Base-by-base conservation (phyloP, 495 filamentous ascomycete genomes). In the Hypoxylon perforatum region DNA sequence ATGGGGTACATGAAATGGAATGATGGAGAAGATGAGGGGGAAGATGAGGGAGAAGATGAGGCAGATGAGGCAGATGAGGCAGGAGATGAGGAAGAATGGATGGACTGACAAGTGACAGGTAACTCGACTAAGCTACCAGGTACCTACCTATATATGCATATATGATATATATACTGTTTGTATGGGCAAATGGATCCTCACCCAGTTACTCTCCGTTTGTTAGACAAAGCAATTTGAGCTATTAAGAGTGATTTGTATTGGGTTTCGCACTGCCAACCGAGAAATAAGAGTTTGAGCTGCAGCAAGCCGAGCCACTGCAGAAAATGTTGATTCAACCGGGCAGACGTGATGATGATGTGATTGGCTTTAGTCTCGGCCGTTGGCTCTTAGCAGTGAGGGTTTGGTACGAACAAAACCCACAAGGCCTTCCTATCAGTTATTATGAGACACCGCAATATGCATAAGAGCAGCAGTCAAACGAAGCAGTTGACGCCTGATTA, bases 161-260 rank as follows among this genome's bases (percentile, higher is more conserved):
- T 41, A 41, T 41, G 30, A 41, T 41, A 41, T 11, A n/a, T 41
- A 41, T 17, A 14, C 12, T 38, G 9, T 41, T 41, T 9, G 3
- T 33, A 33, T 33, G 11, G 30, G 30, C 30, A 33, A 1, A 33
- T 9, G 30, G 3, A 33, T 10, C 30, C 30, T 1, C 2, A 33
- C 30, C 30, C n/a, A 47, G 11, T 42, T 51, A 28, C 44, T 15
- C n/a, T 33, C 52, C 38, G 38, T 41, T 45, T 61, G 52, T 21
- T 28, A 66, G 42, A 8, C 8, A 59, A 35, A 47, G 47, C 22
- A 45, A 30, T 47, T 58, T 67, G 41, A 51, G 44, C 9, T 36
- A n/a, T 23, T 17, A 36, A 60, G 38, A 39, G 17, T 38, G 41
- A 42, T 64, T 52, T 38, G 25, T 52, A 33, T 10, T 50, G 21